These are phyloP conservation scores for Leucoagaricus sp. DNA, from an alignment of 1,284 basidiomycete species.

Conservation along the genomic window DNA sequence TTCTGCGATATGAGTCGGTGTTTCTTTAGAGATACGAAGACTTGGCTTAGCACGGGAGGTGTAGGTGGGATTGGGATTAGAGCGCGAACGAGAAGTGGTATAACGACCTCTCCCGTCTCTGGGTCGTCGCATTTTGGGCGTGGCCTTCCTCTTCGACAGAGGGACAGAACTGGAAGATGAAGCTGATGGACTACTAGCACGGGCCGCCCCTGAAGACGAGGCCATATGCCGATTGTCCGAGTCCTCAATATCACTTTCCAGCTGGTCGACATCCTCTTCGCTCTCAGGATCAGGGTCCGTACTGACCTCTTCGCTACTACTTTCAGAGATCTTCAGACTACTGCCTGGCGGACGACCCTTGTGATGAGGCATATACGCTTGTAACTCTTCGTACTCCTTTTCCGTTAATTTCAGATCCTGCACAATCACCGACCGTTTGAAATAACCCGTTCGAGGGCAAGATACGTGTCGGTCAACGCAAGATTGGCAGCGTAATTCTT, in stretches of 20 bases:
- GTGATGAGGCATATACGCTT: neutral
- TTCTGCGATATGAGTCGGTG: neutral
- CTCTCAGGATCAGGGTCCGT: neutral
- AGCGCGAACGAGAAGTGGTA: neutral
- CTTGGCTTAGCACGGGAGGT: neutral
- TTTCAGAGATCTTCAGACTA: neutral
- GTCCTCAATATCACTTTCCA: neutral
- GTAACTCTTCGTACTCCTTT: neutral
- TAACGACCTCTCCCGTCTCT: neutral
- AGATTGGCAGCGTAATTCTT: neutral
- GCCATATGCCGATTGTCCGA: neutral
- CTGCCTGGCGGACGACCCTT: neutral
- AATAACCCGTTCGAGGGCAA: neutral
- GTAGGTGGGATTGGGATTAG: neutral
- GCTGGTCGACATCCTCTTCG: constrained; percentile 3
- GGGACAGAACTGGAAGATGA: too few relatives aligned
- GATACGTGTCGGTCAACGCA: neutral
- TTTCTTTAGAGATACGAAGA: neutral
- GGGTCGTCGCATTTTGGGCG: neutral
- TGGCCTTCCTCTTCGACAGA: neutral
- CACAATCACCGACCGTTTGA: neutral
- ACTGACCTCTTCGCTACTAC: neutral
- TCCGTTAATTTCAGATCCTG: neutral
- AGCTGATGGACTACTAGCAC: neutral
- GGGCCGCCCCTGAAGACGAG: neutral